phyloP scores from a whole-genome alignment of 352 stramenopile species.

The Pythium aphanidermatum region DNA sequence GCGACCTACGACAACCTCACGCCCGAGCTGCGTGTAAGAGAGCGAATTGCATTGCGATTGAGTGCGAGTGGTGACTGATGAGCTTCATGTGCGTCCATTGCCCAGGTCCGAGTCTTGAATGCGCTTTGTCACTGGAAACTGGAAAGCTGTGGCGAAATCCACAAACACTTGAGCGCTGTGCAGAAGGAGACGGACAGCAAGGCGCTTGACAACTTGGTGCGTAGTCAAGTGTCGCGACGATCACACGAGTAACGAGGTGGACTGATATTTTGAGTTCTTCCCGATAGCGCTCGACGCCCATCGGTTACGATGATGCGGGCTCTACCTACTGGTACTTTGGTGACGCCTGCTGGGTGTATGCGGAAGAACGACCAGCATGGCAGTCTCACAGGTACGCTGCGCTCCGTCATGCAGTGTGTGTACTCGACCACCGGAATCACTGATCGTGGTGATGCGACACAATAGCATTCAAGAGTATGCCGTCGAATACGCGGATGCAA shows the following conservation, averaged over 20 bases:
- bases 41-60: neutral
- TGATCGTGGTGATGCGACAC: neutral
- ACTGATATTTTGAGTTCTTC: conserved; percentile 10
- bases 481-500: conserved; percentile 68
- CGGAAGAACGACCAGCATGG: conserved; percentile 65
- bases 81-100: neutral
- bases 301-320: conserved; percentile 71
- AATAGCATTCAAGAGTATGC: conserved; percentile 28
- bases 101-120: conserved; percentile 69
- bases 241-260: no score
- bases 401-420: no score
- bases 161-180: conserved; percentile 56
- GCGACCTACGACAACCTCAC: conserved; percentile 53
- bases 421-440: no score
- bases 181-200: conserved; percentile 66
- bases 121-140: conserved; percentile 81
- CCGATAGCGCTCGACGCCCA: conserved; percentile 46
- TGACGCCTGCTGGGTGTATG: conserved; percentile 82
- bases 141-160: conserved; percentile 68
- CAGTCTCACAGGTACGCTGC: conserved; percentile 34
- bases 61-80: neutral
- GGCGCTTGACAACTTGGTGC: conserved; percentile 53
- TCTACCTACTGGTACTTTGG: conserved; percentile 84
- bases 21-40: conserved; percentile 45
- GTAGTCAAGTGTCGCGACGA: conserved; percentile 1